Base-by-base conservation (phyloP, 1,139 yeast species). In the Pichia sp. region DNA sequence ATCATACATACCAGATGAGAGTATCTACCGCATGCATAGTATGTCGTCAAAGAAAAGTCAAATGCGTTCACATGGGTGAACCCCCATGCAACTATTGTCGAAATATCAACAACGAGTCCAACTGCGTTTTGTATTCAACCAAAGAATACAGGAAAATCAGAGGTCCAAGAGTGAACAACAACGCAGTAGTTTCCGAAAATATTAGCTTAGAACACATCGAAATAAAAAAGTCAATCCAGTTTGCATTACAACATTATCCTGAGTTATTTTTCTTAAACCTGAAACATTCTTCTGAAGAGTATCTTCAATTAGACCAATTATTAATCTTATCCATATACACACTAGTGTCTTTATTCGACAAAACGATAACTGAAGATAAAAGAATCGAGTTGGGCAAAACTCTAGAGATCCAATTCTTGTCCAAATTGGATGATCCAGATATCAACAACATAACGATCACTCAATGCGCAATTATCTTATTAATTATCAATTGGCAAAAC, bases 1-100 rank as follows among this genome's bases (percentile, higher is more conserved):
- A 18, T 15, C 9, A 34, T 12, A 21, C 19, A 9, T 45, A 38
- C 15, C 15, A 41, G 22, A 53, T 53, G 56, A 50, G 55, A 39
- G 47, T 48, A 14, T 38, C 55, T 3, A 41, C 45, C 11, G 55
- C 55, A n/a, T 53, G 56, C 31, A 40, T 38, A 15, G 42, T 28
- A 24, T 53, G 56, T 30, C 42, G 55, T 2, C 46, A 38, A 28
- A 50, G 47, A 35, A 53, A 52, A 21, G 47, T 50, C 20, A 53
- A 53, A 37, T 52, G 55, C 32, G 27, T 46, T 4, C 54, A 48
- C 35, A 18, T 38, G 3, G 53, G 51, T 6, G n/a, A 12, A 1
- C 39, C 53, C 6, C 56, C 56, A 4, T 53, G 56, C 28, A 47
- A 50, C 30, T 39, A 40, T 14, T 53, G 56, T 31, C 32, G 45